Evolutionary conservation across 1,284 basidiomycete species (phyloP).

Genomic region (Marasmius oreades): DNA sequence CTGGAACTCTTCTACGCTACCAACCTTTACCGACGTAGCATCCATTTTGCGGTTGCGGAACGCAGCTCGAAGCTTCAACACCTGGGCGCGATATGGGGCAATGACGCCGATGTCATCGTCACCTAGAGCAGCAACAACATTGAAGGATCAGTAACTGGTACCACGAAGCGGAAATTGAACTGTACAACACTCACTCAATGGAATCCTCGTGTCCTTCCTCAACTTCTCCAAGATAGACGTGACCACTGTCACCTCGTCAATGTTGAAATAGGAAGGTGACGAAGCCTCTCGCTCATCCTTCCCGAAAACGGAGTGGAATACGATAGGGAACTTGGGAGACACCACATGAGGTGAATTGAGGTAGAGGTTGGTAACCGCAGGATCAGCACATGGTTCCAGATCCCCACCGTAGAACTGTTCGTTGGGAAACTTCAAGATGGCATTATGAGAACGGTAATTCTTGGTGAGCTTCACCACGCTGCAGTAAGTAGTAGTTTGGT

Average conservation of each 20-base stretch:
- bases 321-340: constrained; percentile 47
- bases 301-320: constrained; percentile 59
- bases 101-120: constrained; percentile 39
- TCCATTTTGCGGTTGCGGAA: constrained; percentile 9
- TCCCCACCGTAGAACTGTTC: constrained; percentile 53
- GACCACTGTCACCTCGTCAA: constrained; percentile 51
- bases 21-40: constrained; percentile 39
- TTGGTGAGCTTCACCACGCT: constrained; percentile 59
- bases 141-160: background rate
- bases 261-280: constrained; percentile 67
- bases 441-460: constrained; percentile 57
- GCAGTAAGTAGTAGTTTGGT: background rate
- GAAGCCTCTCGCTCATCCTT: constrained; percentile 57
- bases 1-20: constrained; percentile 45
- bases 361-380: constrained; percentile 25
- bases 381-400: constrained; percentile 38
- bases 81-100: constrained; percentile 41
- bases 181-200: constrained; percentile 18
- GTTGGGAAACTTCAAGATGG: constrained; percentile 55
- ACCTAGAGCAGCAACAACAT: constrained; percentile 7
- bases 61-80: constrained; percentile 20
- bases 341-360: constrained; percentile 40
- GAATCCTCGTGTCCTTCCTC: constrained; percentile 25
- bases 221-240: constrained; percentile 33
- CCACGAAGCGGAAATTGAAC: background rate